These are phyloP conservation scores for Candida berthetii DNA, from an alignment of 805 yeast genomes.

Conservation along the genomic window DNA sequence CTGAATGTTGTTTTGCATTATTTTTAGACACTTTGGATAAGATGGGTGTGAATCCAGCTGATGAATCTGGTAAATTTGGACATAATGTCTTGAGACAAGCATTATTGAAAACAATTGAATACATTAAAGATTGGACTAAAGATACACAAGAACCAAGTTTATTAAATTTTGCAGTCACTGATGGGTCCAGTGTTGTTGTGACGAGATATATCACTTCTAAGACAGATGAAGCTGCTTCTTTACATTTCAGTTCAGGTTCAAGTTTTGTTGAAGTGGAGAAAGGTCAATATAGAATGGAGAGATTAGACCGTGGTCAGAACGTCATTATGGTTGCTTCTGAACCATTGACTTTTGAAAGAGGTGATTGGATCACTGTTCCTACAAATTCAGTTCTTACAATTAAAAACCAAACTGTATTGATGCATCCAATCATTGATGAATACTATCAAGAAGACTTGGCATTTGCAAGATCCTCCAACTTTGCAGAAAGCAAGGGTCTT, in stretches of 20 bases:
- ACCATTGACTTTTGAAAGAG: conserved; percentile 92
- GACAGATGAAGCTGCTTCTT: conserved; percentile 92
- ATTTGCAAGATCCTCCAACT: conserved; percentile 63
- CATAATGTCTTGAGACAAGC: conserved; percentile 62
- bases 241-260: conserved; percentile 92
- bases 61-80: conserved; percentile 38
- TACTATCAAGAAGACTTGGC: conserved; percentile 72
- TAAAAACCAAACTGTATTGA: conserved; percentile 75
- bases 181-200: conserved; percentile 81
- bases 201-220: conserved; percentile 84
- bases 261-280: conserved; percentile 85
- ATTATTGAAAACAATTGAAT: conserved; percentile 63
- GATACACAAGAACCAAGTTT: conserved; percentile 76
- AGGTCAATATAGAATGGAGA: conserved; percentile 90
- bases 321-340: conserved; percentile 97
- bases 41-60: conserved; percentile 68
- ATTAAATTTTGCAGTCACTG: conserved; percentile 91
- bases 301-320: conserved; percentile 87
- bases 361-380: conserved; percentile 97
- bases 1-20: conserved; percentile 91
- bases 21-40: conserved; percentile 70
- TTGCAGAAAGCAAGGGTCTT: conserved; percentile 88
- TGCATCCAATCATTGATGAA: conserved; percentile 91
- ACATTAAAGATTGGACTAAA: conserved; percentile 74
- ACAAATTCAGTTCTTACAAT: conserved; percentile 84